Percentiles rank a stretch among this genome's conserved stretches.
Conservation (phyloP, 768 basidiomycete species). For the Gymnopilus junonius region DNA sequence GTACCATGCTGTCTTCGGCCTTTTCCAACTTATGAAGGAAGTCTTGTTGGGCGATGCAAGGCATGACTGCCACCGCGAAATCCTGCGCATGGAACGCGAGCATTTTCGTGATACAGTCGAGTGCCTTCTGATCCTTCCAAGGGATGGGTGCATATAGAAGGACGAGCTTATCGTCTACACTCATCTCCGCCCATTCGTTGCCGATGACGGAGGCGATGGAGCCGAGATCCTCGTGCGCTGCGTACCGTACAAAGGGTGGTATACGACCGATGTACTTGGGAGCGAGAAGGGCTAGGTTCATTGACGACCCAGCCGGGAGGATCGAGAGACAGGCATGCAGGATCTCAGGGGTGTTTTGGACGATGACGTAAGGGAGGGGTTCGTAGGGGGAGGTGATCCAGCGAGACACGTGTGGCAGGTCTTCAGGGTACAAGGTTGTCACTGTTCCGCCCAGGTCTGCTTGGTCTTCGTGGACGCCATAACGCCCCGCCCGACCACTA, state of each 20-base stretch:
- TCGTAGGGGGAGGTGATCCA: constrained; percentile 58
- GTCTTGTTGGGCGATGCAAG: constrained; percentile 36
- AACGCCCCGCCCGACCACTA: constrained; percentile 92
- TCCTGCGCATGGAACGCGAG: constrained; percentile 44
- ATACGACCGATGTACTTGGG: constrained; percentile 50
- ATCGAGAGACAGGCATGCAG: constrained; percentile 30
- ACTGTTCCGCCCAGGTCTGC: constrained; percentile 61
- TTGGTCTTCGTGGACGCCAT: constrained; percentile 57
- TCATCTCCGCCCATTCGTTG: constrained; percentile 40
- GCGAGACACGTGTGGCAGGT: constrained; percentile 61
- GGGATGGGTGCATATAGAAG: constrained; percentile 58
- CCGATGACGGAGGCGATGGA: constrained; percentile 45
- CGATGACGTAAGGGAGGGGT: constrained; percentile 55
- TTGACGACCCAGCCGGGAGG: constrained; percentile 47
- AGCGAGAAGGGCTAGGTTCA: constrained; percentile 51
- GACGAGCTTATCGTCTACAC: constrained; percentile 41
- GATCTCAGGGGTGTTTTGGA: constrained; percentile 32
- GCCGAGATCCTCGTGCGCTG: constrained; percentile 14
- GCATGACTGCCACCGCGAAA: constrained; percentile 46
- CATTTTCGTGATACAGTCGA: constrained; percentile 41
- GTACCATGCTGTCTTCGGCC: constrained; percentile 28
- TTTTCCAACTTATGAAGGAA: constrained; percentile 45
- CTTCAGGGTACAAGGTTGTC: constrained; percentile 68
- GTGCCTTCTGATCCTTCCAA: constrained; percentile 47
- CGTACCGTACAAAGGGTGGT: constrained; percentile 47